Base-by-base conservation (phyloP, 768 basidiomycete genomes). In the Trametes sanguinea region DNA sequence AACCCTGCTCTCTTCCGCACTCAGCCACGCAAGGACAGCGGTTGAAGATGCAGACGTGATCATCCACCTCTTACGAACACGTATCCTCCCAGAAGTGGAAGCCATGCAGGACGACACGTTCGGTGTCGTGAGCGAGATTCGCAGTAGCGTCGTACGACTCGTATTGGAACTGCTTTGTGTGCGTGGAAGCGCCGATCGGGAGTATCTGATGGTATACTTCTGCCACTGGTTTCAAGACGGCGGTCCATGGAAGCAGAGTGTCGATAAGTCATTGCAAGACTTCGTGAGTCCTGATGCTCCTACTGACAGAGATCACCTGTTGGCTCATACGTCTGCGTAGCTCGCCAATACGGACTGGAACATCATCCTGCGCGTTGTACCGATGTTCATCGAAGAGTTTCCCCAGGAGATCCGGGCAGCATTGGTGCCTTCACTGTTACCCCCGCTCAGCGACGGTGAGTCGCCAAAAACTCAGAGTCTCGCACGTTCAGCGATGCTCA, bases 391-490 rank as follows among this genome's bases (percentile, higher is more conserved):
- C 10, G 75, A 75, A 29, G 69, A 74, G 39, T 71, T 83, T 8
- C 81, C 84, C 1, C 78, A 82, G n/a, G 82, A 82, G 11, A 70
- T 82, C 50, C 77, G 79, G 46, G 77, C 75, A 55, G 69, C 70
- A 8, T 55, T 83, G 14, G 71, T 83, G 29, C 68, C 72, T 0
- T 71, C 74, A 35, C 67, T 80, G 30, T 69, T 86, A 40, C 83
- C 84, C 2, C 63, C 77, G 1, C 64, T 88, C 8, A 79, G 79
- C 54, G 83, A 85, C n/a, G 47, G 85, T 85, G 64, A 69, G 83
- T 69, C 32, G 47, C 22, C 22, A 22, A 22, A 22, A 22, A 22
- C 22, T 22, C 22, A 22, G 22, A 22, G 1, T 29, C 14, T 39
- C 14, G 45, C 55, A 43, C 42, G 16, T 32, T 46, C 2, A n/a